phyloP scores from a whole-genome alignment of 257 asterid genomes.

The Solanum chiquidenum region DNA sequence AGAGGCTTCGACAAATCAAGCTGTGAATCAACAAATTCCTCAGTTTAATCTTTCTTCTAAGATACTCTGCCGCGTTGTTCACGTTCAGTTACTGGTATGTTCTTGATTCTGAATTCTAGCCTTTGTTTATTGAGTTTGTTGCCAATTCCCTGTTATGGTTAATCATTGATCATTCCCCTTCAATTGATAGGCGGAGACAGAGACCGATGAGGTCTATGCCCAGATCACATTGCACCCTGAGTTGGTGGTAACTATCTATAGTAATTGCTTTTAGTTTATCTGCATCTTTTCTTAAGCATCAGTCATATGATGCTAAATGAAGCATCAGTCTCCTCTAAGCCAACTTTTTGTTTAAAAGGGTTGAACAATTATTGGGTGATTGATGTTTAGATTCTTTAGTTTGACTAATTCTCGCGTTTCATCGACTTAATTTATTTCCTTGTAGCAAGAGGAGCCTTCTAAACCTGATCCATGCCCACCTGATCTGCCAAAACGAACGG shows the following conservation, averaged over 20 bases:
- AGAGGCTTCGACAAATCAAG: conserved; percentile 78
- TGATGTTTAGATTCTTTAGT: not conserved
- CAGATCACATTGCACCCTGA: conserved; percentile 75
- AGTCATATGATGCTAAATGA: not conserved
- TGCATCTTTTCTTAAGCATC: not conserved
- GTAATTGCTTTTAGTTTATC: conserved; percentile 3
- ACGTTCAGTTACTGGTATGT: conserved; percentile 47
- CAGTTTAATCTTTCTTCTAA: conserved; percentile 61
- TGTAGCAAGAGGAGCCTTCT: conserved; percentile 60
- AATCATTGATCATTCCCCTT: not conserved
- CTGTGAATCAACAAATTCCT: conserved; percentile 47
- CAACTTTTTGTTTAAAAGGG: not conserved
- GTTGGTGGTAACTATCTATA: conserved; percentile 30
- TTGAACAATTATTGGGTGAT: not conserved
- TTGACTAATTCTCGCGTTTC: not conserved
- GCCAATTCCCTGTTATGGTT: not conserved
- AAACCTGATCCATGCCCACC: conserved; percentile 40
- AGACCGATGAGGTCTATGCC: conserved; percentile 80
- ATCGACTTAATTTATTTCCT: conserved; percentile 2
- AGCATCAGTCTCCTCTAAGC: not conserved
- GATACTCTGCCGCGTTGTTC: conserved; percentile 60
- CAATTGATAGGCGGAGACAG: conserved; percentile 51
- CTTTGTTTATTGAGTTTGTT: not conserved
- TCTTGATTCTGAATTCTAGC: not conserved
- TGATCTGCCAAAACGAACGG: conserved; percentile 38